These are phyloP conservation scores for Chaetomium strumarium DNA, from an alignment of 2,329 filamentous ascomycete genomes.

Conservation along the genomic window DNA sequence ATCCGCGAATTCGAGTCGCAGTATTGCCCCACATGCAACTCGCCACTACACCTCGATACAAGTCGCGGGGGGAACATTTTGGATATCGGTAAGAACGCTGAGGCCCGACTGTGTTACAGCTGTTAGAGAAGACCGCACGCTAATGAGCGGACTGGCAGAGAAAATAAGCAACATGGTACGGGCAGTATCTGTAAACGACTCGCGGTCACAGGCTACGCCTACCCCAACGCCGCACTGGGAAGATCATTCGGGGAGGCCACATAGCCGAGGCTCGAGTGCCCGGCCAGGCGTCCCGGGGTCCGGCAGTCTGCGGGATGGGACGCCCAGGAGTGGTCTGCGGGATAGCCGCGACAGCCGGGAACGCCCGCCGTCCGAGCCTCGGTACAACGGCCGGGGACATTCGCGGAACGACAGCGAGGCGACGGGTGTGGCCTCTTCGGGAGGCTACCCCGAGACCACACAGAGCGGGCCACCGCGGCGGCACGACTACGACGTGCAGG, in stretches of 20 bases:
- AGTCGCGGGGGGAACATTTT: slow-evolving; percentile 89
- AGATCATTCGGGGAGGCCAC: slow-evolving; percentile 48
- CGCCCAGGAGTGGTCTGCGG: slow-evolving; percentile 34
- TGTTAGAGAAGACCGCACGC: slow-evolving; percentile 16
- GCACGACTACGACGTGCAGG: slow-evolving; percentile 93
- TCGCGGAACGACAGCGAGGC: slow-evolving; percentile 64
- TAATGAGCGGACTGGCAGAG: slow-evolving; percentile 50
- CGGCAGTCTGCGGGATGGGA: slow-evolving; percentile 33
- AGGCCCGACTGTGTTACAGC: neutral
- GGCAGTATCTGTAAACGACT: slow-evolving; percentile 66
- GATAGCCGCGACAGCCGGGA: slow-evolving; percentile 45
- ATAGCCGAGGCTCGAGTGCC: slow-evolving; percentile 43
- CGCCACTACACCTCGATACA: slow-evolving; percentile 84
- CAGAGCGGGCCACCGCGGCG: slow-evolving; percentile 61
- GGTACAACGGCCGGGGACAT: slow-evolving; percentile 50
- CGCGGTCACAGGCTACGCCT: slow-evolving; percentile 45
- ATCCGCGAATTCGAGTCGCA: slow-evolving; percentile 92
- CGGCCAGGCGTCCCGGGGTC: slow-evolving; percentile 35
- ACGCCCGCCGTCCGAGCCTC: slow-evolving; percentile 27
- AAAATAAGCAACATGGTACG: slow-evolving; percentile 93
- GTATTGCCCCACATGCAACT: slow-evolving; percentile 89
- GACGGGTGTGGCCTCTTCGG: slow-evolving; percentile 62
- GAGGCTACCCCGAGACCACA: slow-evolving; percentile 71
- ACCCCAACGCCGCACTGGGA: slow-evolving; percentile 63
- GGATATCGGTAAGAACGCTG: slow-evolving; percentile 64